phyloP scores from a whole-genome alignment of 1,139 yeast genomes.

The Pneumocystis wakefieldiae region DNA sequence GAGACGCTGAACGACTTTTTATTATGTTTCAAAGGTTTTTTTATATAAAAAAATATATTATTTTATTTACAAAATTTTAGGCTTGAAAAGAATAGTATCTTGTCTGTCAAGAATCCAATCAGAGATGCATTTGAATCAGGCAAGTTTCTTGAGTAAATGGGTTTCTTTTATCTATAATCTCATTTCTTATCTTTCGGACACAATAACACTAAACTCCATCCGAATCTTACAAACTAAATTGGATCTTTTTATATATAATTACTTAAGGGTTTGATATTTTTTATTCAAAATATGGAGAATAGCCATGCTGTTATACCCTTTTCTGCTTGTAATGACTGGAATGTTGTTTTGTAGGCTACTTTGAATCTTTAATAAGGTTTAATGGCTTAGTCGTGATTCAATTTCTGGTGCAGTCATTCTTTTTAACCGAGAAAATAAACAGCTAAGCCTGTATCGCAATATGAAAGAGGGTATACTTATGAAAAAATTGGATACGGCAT shows the following conservation, averaged over 20 bases:
- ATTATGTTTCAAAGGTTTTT: conserved; percentile 32
- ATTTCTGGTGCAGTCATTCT: background rate
- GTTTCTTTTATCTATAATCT: background rate
- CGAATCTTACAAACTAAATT: background rate
- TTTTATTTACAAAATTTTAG: conserved; percentile 14
- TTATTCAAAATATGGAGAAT: background rate
- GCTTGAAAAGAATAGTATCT: conserved; percentile 28
- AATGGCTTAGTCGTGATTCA: background rate
- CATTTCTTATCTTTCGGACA: background rate
- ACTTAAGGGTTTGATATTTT: too few relatives aligned
- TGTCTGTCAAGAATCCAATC: conserved; percentile 31
- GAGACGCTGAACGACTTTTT: conserved; percentile 39
- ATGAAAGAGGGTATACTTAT: background rate
- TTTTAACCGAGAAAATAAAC: background rate
- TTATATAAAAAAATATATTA: background rate
- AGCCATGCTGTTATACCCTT: background rate
- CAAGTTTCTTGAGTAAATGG: conserved; percentile 11
- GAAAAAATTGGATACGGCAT: background rate
- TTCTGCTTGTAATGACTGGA: background rate
- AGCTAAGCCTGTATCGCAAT: background rate
- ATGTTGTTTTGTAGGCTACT: background rate
- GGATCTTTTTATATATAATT: too few relatives aligned
- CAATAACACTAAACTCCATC: background rate
- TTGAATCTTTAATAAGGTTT: background rate
- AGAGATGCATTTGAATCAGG: conserved; percentile 19